Percentiles rank a stretch among this genome's conserved stretches.
phyloP scores from a whole-genome alignment of 2,329 filamentous ascomycete genomes.

The Fusarium tjaetaba region DNA sequence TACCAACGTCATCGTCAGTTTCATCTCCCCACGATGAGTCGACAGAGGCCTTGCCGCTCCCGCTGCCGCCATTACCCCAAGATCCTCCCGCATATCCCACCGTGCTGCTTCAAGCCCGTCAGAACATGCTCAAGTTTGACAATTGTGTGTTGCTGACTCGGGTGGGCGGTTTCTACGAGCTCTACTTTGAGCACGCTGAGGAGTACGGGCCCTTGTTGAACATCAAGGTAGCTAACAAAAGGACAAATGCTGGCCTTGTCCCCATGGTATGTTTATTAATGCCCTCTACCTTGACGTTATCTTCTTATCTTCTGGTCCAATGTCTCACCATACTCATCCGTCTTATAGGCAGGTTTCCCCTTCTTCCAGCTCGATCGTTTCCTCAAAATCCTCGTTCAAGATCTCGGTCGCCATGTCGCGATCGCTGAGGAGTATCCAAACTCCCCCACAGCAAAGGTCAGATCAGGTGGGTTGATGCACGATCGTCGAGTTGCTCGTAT shows the following conservation, averaged over 20 bases:
- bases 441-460: slow-evolving; percentile 73
- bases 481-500: slow-evolving; percentile 87
- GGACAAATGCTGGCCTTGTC: slow-evolving; percentile 80
- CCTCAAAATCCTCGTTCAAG: slow-evolving; percentile 91
- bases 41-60: slow-evolving; percentile 16
- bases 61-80: slow-evolving; percentile 48
- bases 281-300: slow-evolving; percentile 6
- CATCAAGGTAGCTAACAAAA: slow-evolving; percentile 85
- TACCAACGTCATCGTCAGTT: slow-evolving; percentile 30
- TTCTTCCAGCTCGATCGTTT: slow-evolving; percentile 93
- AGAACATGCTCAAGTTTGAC: slow-evolving; percentile 89
- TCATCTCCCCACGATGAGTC: slow-evolving; percentile 22
- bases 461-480: slow-evolving; percentile 81
- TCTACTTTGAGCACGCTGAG: slow-evolving; percentile 96
- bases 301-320: slow-evolving; percentile 2
- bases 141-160: slow-evolving; percentile 92
- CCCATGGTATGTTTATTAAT: slow-evolving; percentile 73
- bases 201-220: slow-evolving; percentile 87
- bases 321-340: slow-evolving; percentile 29
- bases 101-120: slow-evolving; percentile 86
- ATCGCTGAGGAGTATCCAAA: slow-evolving; percentile 93
- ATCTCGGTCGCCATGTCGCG: slow-evolving; percentile 89
- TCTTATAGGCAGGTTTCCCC: slow-evolving; percentile 83
- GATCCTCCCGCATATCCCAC: slow-evolving; percentile 75
- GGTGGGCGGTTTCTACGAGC: slow-evolving; percentile 95